Conservation (phyloP, 441 rosid species). For the Eutrema salsugineum region DNA sequence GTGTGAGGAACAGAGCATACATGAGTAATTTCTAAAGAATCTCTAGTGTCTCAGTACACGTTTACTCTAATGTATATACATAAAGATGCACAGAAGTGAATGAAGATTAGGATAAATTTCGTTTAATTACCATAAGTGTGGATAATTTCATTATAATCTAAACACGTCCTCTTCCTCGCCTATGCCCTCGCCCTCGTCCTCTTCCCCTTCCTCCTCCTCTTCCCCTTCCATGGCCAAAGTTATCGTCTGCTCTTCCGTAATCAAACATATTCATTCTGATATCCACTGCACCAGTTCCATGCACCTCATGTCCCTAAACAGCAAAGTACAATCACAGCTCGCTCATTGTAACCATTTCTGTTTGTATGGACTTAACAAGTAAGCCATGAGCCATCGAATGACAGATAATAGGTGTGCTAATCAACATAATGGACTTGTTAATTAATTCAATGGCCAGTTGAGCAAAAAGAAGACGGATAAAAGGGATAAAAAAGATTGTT, state of each 20-base stretch:
- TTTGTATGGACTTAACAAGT: background rate
- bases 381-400: background rate
- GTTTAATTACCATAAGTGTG: constrained; percentile 4
- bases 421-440: background rate
- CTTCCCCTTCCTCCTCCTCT: constrained; percentile 42
- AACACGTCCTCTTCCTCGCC: constrained; percentile 34
- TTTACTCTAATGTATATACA: background rate
- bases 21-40: background rate
- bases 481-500: constrained; percentile 5
- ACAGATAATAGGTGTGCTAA: background rate
- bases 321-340: constrained; percentile 2
- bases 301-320: constrained; percentile 45
- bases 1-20: background rate
- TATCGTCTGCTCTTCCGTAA: constrained; percentile 55
- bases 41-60: background rate
- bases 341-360: background rate
- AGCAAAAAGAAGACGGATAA: background rate
- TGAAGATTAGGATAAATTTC: background rate
- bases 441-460: background rate
- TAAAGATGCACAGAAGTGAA: background rate
- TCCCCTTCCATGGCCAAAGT: constrained; percentile 30
- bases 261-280: constrained; percentile 74
- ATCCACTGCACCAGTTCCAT: constrained; percentile 48
- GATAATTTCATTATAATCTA: constrained; percentile 23
- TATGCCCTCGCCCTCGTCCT: constrained; percentile 39